Evolutionary conservation across 2,329 filamentous ascomycete genomes (phyloP).

Genomic region (Diaporthe nobilis): DNA sequence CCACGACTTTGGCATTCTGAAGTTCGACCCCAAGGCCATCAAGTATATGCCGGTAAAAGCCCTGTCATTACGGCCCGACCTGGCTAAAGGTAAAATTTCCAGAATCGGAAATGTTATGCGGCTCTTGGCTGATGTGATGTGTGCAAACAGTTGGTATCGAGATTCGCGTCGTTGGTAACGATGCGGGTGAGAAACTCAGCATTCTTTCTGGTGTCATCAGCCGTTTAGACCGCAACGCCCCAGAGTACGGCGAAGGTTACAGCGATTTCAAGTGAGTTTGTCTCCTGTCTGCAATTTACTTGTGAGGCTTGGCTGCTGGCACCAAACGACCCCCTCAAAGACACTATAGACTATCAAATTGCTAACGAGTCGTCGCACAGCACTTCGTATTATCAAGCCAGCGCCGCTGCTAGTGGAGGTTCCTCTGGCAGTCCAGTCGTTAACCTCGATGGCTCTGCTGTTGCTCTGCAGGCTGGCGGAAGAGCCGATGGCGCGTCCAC

Average conservation of each 20-base stretch:
- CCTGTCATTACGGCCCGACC: conserved; percentile 85
- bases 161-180: conserved; percentile 97
- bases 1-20: conserved; percentile 97
- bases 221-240: conserved; percentile 94
- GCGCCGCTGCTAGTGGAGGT: conserved; percentile 94
- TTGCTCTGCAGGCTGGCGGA: conserved; percentile 94
- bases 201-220: conserved; percentile 98
- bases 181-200: conserved; percentile 97
- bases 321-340: neutral
- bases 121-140: conserved; percentile 47
- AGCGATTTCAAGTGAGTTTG: conserved; percentile 84
- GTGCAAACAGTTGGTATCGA: conserved; percentile 81
- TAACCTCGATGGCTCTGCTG: conserved; percentile 91
- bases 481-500: conserved; percentile 95
- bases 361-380: neutral
- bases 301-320: neutral
- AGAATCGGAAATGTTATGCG: conserved; percentile 18
- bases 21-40: conserved; percentile 95
- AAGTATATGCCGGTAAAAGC: conserved; percentile 95
- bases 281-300: neutral
- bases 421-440: conserved; percentile 99
- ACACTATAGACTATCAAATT: neutral
- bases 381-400: conserved; percentile 95
- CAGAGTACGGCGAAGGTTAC: conserved; percentile 92
- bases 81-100: conserved; percentile 74